Evolutionary conservation across 2,329 filamentous ascomycete genomes (phyloP), one percentile per base, ranked within the genome.

Genomic region (Diaporthe citri): DNA sequence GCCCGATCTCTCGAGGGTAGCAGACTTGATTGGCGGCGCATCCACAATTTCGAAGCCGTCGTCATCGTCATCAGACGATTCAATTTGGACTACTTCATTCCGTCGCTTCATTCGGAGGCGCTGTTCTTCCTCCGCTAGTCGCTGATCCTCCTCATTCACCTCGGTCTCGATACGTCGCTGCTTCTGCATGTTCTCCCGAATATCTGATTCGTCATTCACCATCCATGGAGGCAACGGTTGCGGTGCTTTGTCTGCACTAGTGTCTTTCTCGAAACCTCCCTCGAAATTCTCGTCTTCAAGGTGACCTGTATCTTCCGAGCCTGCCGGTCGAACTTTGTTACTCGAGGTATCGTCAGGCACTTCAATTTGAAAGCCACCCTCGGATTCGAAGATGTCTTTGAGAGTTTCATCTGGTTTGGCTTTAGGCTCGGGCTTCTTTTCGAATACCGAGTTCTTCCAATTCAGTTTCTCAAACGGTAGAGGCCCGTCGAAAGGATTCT

Each of bases 391-490:
- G 13, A 76, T 62, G n/a, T 82, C 80, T 6, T 79, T 75, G 10
- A 77, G 57, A 17, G 70, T 48, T 34, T 80, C 76, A 34, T 76
- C 73, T 36, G 75, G 66, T 17, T 75, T 75, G 20, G 73, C 56
- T 2, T 43, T 31, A 4, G 57, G 57, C 59, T 79, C 79, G 12
- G 80, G 78, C 73, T 86, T 87, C 77, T 86, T 87, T 7, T 83
- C 84, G 75, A 91, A 92, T 2, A 92, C 86, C 1, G 88, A 89
- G 3, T 90, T 92, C 70, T 90, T 92, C 87, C 90, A 92, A 59
- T 93, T 91, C 1, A 98, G 88, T 80, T 95, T 96, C 79, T 98
- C 95, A 80, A 99, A 99, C 0, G 97, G 97, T 7, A 99, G 84
- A 0, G 96, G 95, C 0, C 96, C 96, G 77, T 91, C 90, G 80